These are phyloP conservation scores for Tricholoma sp. DNA, from an alignment of 768 basidiomycete genomes.

Conservation along the genomic window DNA sequence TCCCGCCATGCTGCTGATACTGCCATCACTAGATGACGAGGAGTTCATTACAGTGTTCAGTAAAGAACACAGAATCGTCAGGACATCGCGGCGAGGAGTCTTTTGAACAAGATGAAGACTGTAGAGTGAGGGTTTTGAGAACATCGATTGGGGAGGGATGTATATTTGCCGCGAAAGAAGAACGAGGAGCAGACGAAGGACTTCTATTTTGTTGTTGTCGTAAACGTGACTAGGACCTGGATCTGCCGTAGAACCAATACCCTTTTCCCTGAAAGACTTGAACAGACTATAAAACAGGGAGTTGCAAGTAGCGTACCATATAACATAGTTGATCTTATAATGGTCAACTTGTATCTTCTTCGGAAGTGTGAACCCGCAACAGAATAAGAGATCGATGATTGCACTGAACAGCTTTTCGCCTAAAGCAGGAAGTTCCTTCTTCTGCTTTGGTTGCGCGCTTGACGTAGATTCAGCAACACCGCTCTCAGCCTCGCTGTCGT, in stretches of 20 bases:
- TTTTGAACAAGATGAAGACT: constrained; percentile 75
- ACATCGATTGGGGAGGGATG: constrained; percentile 61
- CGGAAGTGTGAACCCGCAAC: constrained; percentile 91
- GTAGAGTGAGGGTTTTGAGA: constrained; percentile 71
- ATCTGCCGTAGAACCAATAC: constrained; percentile 84
- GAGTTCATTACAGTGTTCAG: constrained; percentile 87
- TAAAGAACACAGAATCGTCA: constrained; percentile 89
- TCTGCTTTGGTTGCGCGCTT: constrained; percentile 26
- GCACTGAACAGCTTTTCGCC: constrained; percentile 77
- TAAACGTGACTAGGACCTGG: constrained; percentile 56
- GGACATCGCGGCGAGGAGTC: constrained; percentile 73
- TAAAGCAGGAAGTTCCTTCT: constrained; percentile 62
- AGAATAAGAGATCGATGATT: constrained; percentile 84
- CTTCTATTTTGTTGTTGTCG: constrained; percentile 83
- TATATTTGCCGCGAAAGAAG: constrained; percentile 91
- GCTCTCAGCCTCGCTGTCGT: constrained; percentile 16
- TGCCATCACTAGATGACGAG: constrained; percentile 40
- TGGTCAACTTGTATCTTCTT: constrained; percentile 70
- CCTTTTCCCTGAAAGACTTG: constrained; percentile 72
- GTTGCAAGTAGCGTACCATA: constrained; percentile 58
- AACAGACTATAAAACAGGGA: background rate
- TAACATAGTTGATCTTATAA: constrained; percentile 81
- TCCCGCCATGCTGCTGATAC: constrained; percentile 66
- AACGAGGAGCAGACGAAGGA: constrained; percentile 83
- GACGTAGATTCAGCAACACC: constrained; percentile 11